phyloP scores from a whole-genome alignment of 768 basidiomycete genomes.

The Mycena galericulata region DNA sequence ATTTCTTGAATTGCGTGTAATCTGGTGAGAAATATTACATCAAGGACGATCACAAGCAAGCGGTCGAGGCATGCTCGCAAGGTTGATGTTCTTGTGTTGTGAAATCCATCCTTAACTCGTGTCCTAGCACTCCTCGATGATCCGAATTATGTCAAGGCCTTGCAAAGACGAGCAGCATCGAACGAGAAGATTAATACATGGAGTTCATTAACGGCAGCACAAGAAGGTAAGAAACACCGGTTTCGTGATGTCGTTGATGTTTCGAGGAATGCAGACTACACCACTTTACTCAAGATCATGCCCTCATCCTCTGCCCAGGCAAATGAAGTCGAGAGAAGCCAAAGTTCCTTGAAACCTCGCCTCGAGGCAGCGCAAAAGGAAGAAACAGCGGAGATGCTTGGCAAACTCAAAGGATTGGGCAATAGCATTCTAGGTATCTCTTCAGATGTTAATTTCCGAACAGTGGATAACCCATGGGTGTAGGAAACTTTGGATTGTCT shows the following conservation, averaged over 20 bases:
- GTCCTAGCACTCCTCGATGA: conserved; percentile 85
- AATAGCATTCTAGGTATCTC: conserved; percentile 86
- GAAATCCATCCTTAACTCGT: not conserved
- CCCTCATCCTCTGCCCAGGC: conserved; percentile 65
- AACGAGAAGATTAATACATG: conserved; percentile 87
- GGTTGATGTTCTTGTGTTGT: conserved; percentile 51
- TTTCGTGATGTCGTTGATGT: not conserved
- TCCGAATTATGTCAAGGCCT: conserved; percentile 85
- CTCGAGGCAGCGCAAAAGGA: conserved; percentile 82
- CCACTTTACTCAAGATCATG: conserved; percentile 71
- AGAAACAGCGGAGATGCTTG: conserved; percentile 93
- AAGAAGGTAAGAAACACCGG: conserved; percentile 72
- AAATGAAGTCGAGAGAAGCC: conserved; percentile 59
- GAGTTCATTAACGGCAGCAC: conserved; percentile 83
- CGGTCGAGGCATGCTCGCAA: conserved; percentile 84
- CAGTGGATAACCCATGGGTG: not conserved
- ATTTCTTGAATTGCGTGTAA: conserved; percentile 10
- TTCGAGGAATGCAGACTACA: conserved; percentile 72
- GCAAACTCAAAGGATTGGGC: conserved; percentile 92
- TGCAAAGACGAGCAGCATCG: conserved; percentile 88
- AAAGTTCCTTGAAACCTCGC: conserved; percentile 72
- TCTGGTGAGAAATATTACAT: conserved; percentile 2
- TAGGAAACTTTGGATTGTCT: conserved; percentile 93
- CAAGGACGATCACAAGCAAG: conserved; percentile 84
- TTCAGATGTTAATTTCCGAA: not conserved